Evolutionary conservation across 2,329 filamentous ascomycete species (phyloP).

Genomic region (Mollisiaceae sp.): DNA sequence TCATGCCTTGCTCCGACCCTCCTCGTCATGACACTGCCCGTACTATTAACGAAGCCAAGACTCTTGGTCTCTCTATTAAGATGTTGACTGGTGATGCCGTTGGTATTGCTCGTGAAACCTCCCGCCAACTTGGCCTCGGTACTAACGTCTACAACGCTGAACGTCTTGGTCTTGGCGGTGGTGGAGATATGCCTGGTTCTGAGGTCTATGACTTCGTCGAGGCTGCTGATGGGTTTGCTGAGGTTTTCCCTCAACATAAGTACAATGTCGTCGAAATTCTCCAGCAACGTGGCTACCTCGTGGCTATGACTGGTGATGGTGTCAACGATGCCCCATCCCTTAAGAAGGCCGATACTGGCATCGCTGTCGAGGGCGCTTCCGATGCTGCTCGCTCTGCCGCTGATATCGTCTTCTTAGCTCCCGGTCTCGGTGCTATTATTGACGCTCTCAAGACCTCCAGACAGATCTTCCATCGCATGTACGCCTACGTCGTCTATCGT

Average conservation of each 20-base stretch:
- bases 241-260: slow-evolving; percentile 95
- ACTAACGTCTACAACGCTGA: slow-evolving; percentile 95
- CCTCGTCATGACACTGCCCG: slow-evolving; percentile 89
- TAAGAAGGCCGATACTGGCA: slow-evolving; percentile 96
- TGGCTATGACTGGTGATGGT: slow-evolving; percentile 96
- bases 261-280: slow-evolving; percentile 93
- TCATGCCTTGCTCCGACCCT: slow-evolving; percentile 93
- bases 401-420: slow-evolving; percentile 92
- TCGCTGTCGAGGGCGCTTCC: slow-evolving; percentile 90
- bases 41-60: slow-evolving; percentile 89
- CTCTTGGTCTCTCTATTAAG: slow-evolving; percentile 87
- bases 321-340: slow-evolving; percentile 92
- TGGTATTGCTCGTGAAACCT: slow-evolving; percentile 90
- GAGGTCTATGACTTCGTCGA: slow-evolving; percentile 96
- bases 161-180: slow-evolving; percentile 86
- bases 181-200: slow-evolving; percentile 90
- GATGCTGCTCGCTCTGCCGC: slow-evolving; percentile 90
- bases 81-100: slow-evolving; percentile 96
- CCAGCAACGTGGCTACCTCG: slow-evolving; percentile 89
- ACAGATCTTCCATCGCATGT: slow-evolving; percentile 97
- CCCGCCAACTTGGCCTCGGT: slow-evolving; percentile 86
- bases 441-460: slow-evolving; percentile 91
- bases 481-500: slow-evolving; percentile 94
- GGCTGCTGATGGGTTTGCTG: slow-evolving; percentile 92
- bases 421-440: slow-evolving; percentile 89